Evolutionary conservation across 306 rosid species (phyloP), one percentile per base, ranked within the genome.

Genomic region (Cajanus cajan): DNA sequence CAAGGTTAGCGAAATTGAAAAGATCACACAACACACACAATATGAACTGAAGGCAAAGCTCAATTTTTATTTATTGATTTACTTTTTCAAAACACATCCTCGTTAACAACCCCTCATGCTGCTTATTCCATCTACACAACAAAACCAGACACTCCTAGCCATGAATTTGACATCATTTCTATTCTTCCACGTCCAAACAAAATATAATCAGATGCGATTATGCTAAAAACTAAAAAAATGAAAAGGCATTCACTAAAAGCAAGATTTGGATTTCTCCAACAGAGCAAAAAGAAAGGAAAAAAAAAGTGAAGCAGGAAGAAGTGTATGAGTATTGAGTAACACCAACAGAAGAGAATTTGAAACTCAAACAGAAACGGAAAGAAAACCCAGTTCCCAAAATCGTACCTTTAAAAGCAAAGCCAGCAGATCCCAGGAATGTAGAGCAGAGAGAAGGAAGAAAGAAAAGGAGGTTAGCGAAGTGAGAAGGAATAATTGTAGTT

Each of bases 401-500:
- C 62, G 63, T 82, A 90, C 97, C 84, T 80, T 75, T 66, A 59
- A 66, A 34, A 22, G 54, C 47, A 84, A 84, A 76, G 80, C 82
- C 82, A 81, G 76, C 90, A 61, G 76, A 86, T 75, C 85, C 77
- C 74, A 72, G 80, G 80, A 90, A 87, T 82, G 87, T 82, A 47
- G n/a, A 62, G 13, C 12, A 37, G 28, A 55, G 58, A 40, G 81
- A 64, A 68, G 51, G 81, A 16, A 68, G 52, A 54, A 52, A 52
- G 44, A 62, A 57, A 22, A 21, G 40, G 68, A 28, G 31, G 31
- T 28, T 3, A 65, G 54, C 31, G 6, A 48, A 41, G 47, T 33
- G 15, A 44, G 16, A 52, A 51, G 77, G 41, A 73, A 79, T 33
- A 45, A 64, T 34, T 69, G 52, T 16, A 21, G 66, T 36, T 65